Evolutionary conservation across 139 green algal species (phyloP).

Genomic region (Prasinococcaceae sp.): DNA sequence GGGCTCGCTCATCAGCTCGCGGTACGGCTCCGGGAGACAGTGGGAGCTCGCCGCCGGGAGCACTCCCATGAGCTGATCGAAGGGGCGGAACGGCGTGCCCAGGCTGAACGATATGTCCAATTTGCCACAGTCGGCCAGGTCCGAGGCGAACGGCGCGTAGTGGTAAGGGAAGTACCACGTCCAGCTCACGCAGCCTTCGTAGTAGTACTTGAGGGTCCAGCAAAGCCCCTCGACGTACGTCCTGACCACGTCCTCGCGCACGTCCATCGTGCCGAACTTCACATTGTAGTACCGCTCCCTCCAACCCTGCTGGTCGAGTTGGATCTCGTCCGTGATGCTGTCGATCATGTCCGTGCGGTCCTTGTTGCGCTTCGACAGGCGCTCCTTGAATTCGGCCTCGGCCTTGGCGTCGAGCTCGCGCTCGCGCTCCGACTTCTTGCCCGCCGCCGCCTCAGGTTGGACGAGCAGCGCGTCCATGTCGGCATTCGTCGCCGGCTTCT

Average conservation of each 20-base stretch:
- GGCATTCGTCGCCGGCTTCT: too few relatives aligned
- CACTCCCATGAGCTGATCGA: constrained; percentile 97
- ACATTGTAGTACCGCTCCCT: constrained; percentile 73
- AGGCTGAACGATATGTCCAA: constrained; percentile 63
- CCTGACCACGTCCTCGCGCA: constrained; percentile 17
- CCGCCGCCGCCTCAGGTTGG: too few relatives aligned
- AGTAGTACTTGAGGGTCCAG: constrained; percentile 87
- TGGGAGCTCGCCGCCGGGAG: constrained; percentile 73
- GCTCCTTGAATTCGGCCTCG: not conserved
- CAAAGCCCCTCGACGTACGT: constrained; percentile 80
- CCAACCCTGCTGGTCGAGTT: constrained; percentile 79
- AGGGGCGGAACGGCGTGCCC: constrained; percentile 81
- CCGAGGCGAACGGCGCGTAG: constrained; percentile 97
- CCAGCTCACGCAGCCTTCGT: constrained; percentile 30
- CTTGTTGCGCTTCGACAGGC: not conserved
- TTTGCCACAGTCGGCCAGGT: constrained; percentile 46
- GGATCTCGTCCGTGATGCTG: constrained; percentile 12
- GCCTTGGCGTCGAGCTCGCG: too few relatives aligned
- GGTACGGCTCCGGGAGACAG: constrained; percentile 51
- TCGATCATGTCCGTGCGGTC: too few relatives aligned
- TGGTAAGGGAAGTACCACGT: constrained; percentile 89
- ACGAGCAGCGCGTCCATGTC: too few relatives aligned
- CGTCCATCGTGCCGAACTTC: constrained; percentile 27
- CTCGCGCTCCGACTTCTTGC: too few relatives aligned
- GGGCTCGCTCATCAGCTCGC: constrained; percentile 53